Base-by-base conservation (phyloP, 805 yeast species). In the Nematodospora valgi region DNA sequence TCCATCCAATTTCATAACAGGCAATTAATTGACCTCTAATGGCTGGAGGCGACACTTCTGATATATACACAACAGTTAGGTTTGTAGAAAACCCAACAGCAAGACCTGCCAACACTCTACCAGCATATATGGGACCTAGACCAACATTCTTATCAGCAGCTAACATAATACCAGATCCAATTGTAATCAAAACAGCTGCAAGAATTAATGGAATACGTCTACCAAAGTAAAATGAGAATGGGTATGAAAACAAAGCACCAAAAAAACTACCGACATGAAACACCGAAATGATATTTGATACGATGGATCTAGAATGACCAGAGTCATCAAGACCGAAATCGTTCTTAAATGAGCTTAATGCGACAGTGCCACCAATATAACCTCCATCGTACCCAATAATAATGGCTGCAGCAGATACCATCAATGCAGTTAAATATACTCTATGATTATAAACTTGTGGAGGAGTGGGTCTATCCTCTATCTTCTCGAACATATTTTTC, bases 1-100 rank as follows among this genome's bases (percentile, higher is more conserved):
- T 77, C 24, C 74, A 54, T 56, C 76, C 70, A 31, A 64, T 68
- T 47, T 75, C 68, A 32, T 72, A 45, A 32, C 35, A 24, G 19
- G 29, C 24, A n/a, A 29, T 32, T 12, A 32, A 24, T 24, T 32
- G 35, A 27, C 81, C 81, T 53, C 82, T 62, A 37, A 72, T 66
- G 22, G 68, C 56, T 27, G 64, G 60, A 13, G 82, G 81, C 11
- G 80, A 61, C 23, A 72, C 65, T 48, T 76, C 82, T 3, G 77
- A 64, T 30, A 74, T 49, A 44, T 74, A 75, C 34, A 74, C 62
- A 10, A 81, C 81, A 5, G 80, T 80, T 40, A 71, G 62, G 12
- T 76, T 74, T 7, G 73, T 69, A 6, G 81, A 70, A 45, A 74
- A 74, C n/a, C 82, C 81, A 34, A 76, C 59, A 16, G 74, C 75